Evolutionary conservation across 139 green algal genomes (phyloP), one percentile per base, ranked within the genome.

Genomic region (Eudorina sp.): DNA sequence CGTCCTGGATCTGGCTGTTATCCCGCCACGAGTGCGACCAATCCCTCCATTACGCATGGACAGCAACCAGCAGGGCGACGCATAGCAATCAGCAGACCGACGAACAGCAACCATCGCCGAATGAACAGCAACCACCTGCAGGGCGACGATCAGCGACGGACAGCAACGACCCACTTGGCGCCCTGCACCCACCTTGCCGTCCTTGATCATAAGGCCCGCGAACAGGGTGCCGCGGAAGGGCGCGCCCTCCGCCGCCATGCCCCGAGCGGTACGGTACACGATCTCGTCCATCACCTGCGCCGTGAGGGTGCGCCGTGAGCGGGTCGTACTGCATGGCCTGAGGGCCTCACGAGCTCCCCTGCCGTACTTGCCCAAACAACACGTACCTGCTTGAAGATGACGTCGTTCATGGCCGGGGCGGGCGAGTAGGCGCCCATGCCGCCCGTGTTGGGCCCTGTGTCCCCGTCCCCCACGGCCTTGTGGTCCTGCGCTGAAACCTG

Each of bases 401-500:
- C 90, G 4, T 91, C 89, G 0, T 97, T 99, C 34, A 99, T 88
- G n/a, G 98, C 94, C 4, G 98, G 97, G 6, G 98, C 97, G 23
- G 98, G 98, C 2, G 96, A 99, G 94, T 99, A 99, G 13, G 96
- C 97, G 46, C 98, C 98, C 98, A 99, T 99, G 90, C 98, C 98
- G 25, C 98, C 98, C 14, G 98, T 99, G 93, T 99, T 99, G 53
- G 97, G 97, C 0, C 98, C 98, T 0, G 93, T 98, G 93, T 99
- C 98, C 21, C 98, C 98, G 77, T 99, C 98, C 11, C 94, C 94
- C 0, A 98, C 96, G 8, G 96, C 92, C 91, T 99, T 99, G 92
- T 99, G 98, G 91, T 99, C 98, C 92, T 99, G 97, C 5, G 89
- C 88, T 3, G 60, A 83, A 8, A 79, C 91, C 70, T 82, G 68